These are phyloP conservation scores for Suillus ampliporus DNA, from an alignment of 768 basidiomycete species.

Conservation along the genomic window DNA sequence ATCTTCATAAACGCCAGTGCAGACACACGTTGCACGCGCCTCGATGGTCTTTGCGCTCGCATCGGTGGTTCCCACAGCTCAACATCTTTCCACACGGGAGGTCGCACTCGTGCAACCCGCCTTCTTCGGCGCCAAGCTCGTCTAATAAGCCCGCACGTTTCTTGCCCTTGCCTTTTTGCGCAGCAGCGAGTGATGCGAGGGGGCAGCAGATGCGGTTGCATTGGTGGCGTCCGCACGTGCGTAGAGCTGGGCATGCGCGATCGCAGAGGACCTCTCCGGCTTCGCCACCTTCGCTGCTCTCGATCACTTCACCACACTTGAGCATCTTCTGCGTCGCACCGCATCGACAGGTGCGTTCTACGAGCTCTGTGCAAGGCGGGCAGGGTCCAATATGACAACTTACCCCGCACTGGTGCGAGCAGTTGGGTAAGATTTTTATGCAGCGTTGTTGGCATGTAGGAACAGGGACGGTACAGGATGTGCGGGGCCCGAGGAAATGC, in stretches of 20 bases:
- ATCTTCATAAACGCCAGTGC: slow-evolving; percentile 92
- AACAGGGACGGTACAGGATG: slow-evolving; percentile 72
- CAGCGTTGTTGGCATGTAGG: slow-evolving; percentile 81
- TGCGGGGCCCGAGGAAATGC: slow-evolving; percentile 47
- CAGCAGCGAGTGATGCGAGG: slow-evolving; percentile 63
- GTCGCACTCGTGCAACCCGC: slow-evolving; percentile 85
- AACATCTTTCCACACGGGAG: slow-evolving; percentile 76
- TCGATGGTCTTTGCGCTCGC: slow-evolving; percentile 81
- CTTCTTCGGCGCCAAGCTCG: slow-evolving; percentile 54
- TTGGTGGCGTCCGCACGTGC: slow-evolving; percentile 86
- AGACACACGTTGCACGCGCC: slow-evolving; percentile 85
- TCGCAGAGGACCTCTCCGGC: slow-evolving; percentile 82
- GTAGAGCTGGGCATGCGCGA: slow-evolving; percentile 73
- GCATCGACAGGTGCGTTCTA: slow-evolving; percentile 86
- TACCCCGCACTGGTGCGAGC: slow-evolving; percentile 74
- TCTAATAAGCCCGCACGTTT: slow-evolving; percentile 50
- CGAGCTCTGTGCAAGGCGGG: slow-evolving; percentile 73
- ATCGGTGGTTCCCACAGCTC: slow-evolving; percentile 78
- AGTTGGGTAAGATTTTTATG: slow-evolving; percentile 62
- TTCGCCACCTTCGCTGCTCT: slow-evolving; percentile 40
- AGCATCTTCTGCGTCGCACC: slow-evolving; percentile 64
- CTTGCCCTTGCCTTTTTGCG: slow-evolving; percentile 67
- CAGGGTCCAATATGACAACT: slow-evolving; percentile 82
- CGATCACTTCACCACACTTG: slow-evolving; percentile 50
- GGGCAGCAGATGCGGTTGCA: slow-evolving; percentile 91